Base-by-base conservation (phyloP, 2,329 filamentous ascomycete species). In the Xylariaceae sp. region DNA sequence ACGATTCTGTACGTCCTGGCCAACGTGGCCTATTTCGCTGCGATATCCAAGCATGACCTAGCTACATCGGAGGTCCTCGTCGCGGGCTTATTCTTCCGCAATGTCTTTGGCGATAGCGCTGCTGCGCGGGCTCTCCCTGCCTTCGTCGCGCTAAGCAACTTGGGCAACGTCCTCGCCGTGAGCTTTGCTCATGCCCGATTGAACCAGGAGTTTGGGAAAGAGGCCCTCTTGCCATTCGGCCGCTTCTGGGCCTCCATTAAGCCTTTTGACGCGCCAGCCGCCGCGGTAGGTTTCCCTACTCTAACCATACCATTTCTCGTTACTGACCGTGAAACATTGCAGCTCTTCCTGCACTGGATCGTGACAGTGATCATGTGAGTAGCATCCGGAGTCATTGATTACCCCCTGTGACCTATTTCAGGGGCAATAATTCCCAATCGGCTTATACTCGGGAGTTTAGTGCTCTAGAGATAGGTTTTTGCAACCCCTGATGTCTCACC, bases 211-310 rank as follows among this genome's bases (percentile, higher is more conserved):
- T 75, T 90, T 44, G 88, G 84, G 0, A 89, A 88, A 65, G 88
- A 91, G 65, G 87, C 87, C 0, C 74, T 90, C 4, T 66, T 90
- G 14, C 88, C 88, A 0, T 88, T 81, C 52, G 85, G 83, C 57
- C 77, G 78, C 2, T 82, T 90, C 68, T 90, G 85, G 84, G 87
- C 87, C 0, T 89, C 85, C 2, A 87, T 86, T 65, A 83, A 81
- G 71, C 88, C 88, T 0, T 88, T 86, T 59, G 84, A 86, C 53
- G 81, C 88, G 0, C 88, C 87, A 0, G 79, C 83, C n/a, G 75
- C 84, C 6, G 73, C 80, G 10, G 76, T 78, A 71, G 65, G 74
- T 73, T 2, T 1, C 16, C 2, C n/a, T 21, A 14, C 21, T 26
- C 5, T 12, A 37, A 7, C 14, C 21, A 5, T 10, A 5, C 10